Base-by-base conservation (phyloP, 2,329 filamentous ascomycete genomes). In the Westerdykella sp. region DNA sequence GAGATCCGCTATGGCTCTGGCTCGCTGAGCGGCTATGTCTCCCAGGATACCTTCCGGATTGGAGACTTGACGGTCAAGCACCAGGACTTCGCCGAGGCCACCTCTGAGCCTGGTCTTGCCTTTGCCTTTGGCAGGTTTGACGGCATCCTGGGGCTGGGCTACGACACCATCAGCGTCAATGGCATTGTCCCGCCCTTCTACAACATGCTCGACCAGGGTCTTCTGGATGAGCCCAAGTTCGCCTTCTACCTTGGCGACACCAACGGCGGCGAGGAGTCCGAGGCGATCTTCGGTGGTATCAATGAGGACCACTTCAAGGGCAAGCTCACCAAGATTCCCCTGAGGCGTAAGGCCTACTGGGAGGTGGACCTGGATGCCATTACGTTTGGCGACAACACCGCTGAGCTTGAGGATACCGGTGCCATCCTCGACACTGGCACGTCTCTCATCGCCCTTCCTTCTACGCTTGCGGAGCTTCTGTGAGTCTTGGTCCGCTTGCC, bases 341-440 rank as follows among this genome's bases (percentile, higher is more conserved):
- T 98, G 57, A 87, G 93, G 70, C 87, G 93, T 68, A 97, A 97
- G 84, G 93, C 93, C 39, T 98, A 98, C 80, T 98, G 93, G 93
- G 93, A 98, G 79, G 91, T 98, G 43, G 90, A 97, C 62, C 83
- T 98, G 49, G 84, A 97, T 62, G 78, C 88, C 52, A 93, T 98
- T 72, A 82, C 85, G 43, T 88, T 96, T 53, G 94, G 93, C 59
- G 79, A 90, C 41, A 80, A 86, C 64, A 83, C 81, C 54, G 90
- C 90, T 48, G 85, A 95, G 69, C 83, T 97, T 53, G 91, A 97
- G 54, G 81, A 87, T 77, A 96, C 89, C 46, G 94, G 93, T 73
- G 87, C 89, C 60, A 96, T 98, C 54, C 86, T 98, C 48, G 93
- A 98, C 78, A 98, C 93, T 43, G 93, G 93, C 62, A 98, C 93